These are phyloP conservation scores for Penicillium sp. DNA, from an alignment of 2,329 filamentous ascomycete genomes.

Conservation along the genomic window DNA sequence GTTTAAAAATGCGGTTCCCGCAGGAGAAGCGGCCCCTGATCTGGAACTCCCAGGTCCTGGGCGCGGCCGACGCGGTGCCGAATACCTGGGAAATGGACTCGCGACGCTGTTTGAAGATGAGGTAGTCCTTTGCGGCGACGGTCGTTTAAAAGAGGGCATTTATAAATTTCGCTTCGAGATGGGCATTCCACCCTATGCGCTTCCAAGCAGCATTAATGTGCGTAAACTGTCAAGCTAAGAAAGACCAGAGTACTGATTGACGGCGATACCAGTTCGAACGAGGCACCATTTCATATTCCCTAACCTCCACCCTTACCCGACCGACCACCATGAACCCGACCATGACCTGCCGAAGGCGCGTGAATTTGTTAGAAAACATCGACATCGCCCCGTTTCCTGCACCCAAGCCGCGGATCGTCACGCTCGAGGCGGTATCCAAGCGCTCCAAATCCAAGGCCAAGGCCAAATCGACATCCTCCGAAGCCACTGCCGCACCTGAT, in stretches of 20 bases:
- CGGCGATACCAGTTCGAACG: conserved; percentile 69
- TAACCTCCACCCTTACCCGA: conserved; percentile 82
- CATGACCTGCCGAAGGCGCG: conserved; percentile 70
- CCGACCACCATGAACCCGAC: conserved; percentile 80
- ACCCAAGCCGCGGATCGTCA: conserved; percentile 76
- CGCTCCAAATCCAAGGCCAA: conserved; percentile 55
- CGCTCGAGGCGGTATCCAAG: conserved; percentile 77
- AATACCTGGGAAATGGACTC: conserved; percentile 60
- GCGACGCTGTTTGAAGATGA: conserved; percentile 61
- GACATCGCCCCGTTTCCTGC: conserved; percentile 71
- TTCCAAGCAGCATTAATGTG: conserved; percentile 91
- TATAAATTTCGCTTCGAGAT: conserved; percentile 63
- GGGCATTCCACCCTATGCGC: conserved; percentile 52
- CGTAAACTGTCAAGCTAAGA: conserved; percentile 32
- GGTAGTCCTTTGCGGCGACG: conserved; percentile 58
- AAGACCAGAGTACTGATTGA: neutral
- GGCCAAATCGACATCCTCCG: conserved; percentile 43
- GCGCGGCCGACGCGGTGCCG: conserved; percentile 47
- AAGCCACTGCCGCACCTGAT: conserved; percentile 36
- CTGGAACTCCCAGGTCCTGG: conserved; percentile 50
- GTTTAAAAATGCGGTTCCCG: conserved; percentile 55
- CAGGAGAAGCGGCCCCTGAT: conserved; percentile 49
- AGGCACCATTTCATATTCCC: conserved; percentile 84
- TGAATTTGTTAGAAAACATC: conserved; percentile 73
- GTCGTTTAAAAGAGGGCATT: conserved; percentile 56